Percentiles rank a stretch among this genome's conserved stretches.
These are phyloP conservation scores for Starmerella roubikii DNA, from an alignment of 805 yeast genomes.

Conservation along the genomic window DNA sequence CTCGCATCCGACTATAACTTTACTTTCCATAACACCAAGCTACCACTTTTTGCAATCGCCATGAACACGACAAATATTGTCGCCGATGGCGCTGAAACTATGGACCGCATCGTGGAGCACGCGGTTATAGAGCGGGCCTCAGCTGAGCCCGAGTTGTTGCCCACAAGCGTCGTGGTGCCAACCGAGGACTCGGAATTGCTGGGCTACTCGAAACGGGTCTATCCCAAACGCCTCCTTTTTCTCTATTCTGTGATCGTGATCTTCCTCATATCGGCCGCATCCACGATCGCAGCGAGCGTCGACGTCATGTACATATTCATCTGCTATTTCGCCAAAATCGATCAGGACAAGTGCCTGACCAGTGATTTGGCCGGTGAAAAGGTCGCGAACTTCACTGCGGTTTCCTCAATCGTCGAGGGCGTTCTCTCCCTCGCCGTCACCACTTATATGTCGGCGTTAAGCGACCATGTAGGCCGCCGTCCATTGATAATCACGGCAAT, in stretches of 20 bases:
- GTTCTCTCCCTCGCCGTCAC: conserved; percentile 9
- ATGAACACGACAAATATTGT: conserved; percentile 8
- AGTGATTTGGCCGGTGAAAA: conserved; percentile 11
- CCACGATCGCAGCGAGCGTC: conserved; percentile 17
- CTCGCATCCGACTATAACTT: too few species aligned
- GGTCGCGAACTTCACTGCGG: conserved; percentile 17
- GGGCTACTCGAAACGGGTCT: conserved; percentile 16
- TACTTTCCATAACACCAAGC: too few species aligned
- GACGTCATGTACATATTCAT: conserved; percentile 19
- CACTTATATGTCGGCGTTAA: conserved; percentile 16
- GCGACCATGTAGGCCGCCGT: conserved; percentile 21
- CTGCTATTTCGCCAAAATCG: conserved; percentile 14
- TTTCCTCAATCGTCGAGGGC: conserved; percentile 11
- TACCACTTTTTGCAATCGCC: too few species aligned
- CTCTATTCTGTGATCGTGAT: conserved; percentile 6
- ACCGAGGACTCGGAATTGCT: conserved; percentile 11
- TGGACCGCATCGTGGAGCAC: conserved; percentile 13
- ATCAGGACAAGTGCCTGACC: conserved; percentile 12
- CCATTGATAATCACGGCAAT: conserved; percentile 15
- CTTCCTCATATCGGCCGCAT: conserved; percentile 7
- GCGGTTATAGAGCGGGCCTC: conserved; percentile 13
- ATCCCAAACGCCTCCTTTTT: conserved; percentile 16
- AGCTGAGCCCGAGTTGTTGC: conserved; percentile 12
- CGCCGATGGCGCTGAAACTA: conserved; percentile 11
- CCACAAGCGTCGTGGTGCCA: too few species aligned